Conservation (phyloP, 176 grass and related monocot genomes). For the Musa schizocarpa region DNA sequence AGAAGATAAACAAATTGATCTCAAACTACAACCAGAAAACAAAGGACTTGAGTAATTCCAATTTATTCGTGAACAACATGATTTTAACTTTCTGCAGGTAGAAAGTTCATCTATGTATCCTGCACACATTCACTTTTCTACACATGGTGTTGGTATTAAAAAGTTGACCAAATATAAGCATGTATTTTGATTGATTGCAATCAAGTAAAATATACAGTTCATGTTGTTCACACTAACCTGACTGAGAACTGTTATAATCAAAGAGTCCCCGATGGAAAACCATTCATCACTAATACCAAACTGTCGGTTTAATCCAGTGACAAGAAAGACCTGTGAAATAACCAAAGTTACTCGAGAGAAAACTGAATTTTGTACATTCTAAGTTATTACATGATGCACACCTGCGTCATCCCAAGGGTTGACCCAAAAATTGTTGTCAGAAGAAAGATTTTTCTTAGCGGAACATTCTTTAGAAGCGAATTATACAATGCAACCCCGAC, state of each 20-base stretch:
- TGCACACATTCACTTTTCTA: too few relatives aligned
- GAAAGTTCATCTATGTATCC: too few relatives aligned
- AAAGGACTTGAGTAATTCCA: too few relatives aligned
- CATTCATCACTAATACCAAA: constrained; percentile 84
- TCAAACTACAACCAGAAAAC: too few relatives aligned
- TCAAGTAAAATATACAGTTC: too few relatives aligned
- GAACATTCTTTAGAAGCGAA: constrained; percentile 67
- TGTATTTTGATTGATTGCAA: too few relatives aligned
- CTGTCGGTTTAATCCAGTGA: constrained; percentile 60
- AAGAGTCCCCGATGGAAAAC: constrained; percentile 92
- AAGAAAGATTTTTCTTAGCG: constrained; percentile 80
- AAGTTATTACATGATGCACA: constrained; percentile 22
- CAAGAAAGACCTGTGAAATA: constrained; percentile 66
- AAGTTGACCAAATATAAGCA: too few relatives aligned
- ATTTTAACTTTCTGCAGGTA: too few relatives aligned
- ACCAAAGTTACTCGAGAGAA: constrained; percentile 20
- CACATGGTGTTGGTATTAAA: too few relatives aligned
- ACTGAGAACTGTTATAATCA: constrained; percentile 91
- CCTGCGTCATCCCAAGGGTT: constrained; percentile 93
- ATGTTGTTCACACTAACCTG: constrained; percentile 33
- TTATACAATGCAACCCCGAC: constrained; percentile 77
- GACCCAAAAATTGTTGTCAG: constrained; percentile 68
- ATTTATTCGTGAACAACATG: too few relatives aligned
- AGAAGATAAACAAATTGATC: too few relatives aligned
- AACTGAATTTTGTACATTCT: neutral